Percentiles rank a stretch among this genome's conserved stretches.
These are phyloP conservation scores for Phytophthora multivora DNA, from an alignment of 352 stramenopile genomes.

Conservation along the genomic window DNA sequence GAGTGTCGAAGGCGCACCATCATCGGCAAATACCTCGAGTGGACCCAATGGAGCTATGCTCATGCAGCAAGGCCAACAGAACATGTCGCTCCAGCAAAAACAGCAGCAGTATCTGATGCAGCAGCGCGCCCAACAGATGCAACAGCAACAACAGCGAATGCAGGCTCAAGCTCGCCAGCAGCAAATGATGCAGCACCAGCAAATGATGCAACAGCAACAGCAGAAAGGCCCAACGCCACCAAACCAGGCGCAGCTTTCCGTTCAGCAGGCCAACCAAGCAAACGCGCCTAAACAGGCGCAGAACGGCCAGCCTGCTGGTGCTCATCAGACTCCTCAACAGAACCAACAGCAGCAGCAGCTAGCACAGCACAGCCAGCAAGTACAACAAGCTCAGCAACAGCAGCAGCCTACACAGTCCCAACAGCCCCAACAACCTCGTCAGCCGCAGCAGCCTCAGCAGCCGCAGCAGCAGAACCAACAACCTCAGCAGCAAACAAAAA, in stretches of 20 bases:
- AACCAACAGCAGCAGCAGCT: constrained; percentile 41
- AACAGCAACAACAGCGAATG: constrained; percentile 63
- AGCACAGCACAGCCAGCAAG: constrained; percentile 23
- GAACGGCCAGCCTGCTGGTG: constrained; percentile 16
- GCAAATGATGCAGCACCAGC: constrained; percentile 53
- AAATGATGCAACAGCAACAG: constrained; percentile 43
- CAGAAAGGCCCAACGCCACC: constrained; percentile 26
- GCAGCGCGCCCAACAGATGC: constrained; percentile 56
- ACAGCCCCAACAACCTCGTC: constrained; percentile 25
- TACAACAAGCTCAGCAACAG: constrained; percentile 26
- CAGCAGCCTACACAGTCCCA: constrained; percentile 28
- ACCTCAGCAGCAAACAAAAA: constrained; percentile 10
- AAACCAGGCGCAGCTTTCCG: constrained; percentile 19
- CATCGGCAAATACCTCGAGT: constrained; percentile 20
- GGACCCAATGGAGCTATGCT: constrained; percentile 28
- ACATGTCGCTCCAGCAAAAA: constrained; percentile 45
- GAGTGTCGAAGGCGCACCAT: constrained; percentile 6
- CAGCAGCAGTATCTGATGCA: constrained; percentile 57
- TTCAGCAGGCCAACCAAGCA: constrained; percentile 34
- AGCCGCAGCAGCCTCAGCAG: constrained; percentile 34
- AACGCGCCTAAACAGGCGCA: constrained; percentile 34
- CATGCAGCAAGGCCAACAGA: constrained; percentile 34
- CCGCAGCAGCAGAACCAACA: constrained; percentile 28
- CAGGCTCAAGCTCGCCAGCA: constrained; percentile 52
- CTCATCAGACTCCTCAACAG: constrained; percentile 28